Percentiles rank a stretch among this genome's conserved stretches.
Evolutionary conservation across 805 yeast genomes (phyloP).

Genomic region (Barnettozyma populi): DNA sequence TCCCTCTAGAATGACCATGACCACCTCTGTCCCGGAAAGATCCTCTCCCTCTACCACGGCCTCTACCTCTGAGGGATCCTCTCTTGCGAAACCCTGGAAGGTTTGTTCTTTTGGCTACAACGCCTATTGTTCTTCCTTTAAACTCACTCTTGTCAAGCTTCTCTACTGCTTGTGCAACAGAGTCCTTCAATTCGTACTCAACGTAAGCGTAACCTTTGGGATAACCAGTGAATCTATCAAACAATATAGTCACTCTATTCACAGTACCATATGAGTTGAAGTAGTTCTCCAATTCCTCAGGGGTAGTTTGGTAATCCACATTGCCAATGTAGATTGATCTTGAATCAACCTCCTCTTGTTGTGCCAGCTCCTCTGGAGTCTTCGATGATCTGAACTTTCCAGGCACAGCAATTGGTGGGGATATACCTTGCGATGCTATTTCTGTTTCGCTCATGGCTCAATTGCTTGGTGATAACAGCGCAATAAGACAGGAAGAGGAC

Average conservation of each 20-base stretch:
- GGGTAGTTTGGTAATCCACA: slow-evolving; percentile 43
- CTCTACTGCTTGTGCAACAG: slow-evolving; percentile 43
- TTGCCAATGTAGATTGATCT: slow-evolving; percentile 53
- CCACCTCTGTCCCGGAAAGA: slow-evolving; percentile 15
- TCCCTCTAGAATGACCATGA: neutral
- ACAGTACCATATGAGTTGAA: slow-evolving; percentile 42
- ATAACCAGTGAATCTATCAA: slow-evolving; percentile 38
- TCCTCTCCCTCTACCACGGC: slow-evolving; percentile 21
- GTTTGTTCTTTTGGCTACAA: slow-evolving; percentile 49
- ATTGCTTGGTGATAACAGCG: no score
- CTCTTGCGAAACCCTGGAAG: slow-evolving; percentile 39
- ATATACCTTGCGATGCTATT: slow-evolving; percentile 3
- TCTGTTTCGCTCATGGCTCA: slow-evolving; percentile 3
- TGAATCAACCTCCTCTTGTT: slow-evolving; percentile 42
- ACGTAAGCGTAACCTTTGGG: slow-evolving; percentile 62
- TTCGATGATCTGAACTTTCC: slow-evolving; percentile 10
- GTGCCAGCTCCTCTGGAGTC: slow-evolving; percentile 25
- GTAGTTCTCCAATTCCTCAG: slow-evolving; percentile 43
- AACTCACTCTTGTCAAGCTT: slow-evolving; percentile 37
- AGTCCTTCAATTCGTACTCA: slow-evolving; percentile 41
- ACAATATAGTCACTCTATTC: slow-evolving; percentile 47
- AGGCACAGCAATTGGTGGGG: neutral
- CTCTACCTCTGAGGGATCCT: slow-evolving; percentile 20
- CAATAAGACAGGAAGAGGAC: neutral
- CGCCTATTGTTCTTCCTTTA: slow-evolving; percentile 42